Conservation (phyloP, 495 filamentous ascomycete genomes). For the Daldinia loculata region DNA sequence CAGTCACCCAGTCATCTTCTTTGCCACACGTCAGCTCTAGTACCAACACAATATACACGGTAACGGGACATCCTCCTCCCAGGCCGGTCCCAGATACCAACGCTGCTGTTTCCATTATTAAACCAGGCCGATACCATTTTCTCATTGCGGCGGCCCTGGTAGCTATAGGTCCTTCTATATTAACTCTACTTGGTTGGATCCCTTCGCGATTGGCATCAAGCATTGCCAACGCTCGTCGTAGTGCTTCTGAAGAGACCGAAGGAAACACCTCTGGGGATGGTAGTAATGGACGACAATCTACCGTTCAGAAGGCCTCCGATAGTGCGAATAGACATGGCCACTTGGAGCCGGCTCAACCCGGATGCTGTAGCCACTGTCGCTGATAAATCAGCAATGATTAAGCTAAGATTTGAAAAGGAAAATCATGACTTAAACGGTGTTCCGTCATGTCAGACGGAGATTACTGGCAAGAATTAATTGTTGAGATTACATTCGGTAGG, state of each 20-base stretch:
- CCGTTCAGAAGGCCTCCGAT: background rate
- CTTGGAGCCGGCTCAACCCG: background rate
- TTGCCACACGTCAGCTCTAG: constrained; percentile 7
- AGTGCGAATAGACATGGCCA: background rate
- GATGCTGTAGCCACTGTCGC: background rate
- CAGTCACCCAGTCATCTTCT: constrained; percentile 12
- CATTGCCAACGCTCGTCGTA: background rate
- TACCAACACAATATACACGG: constrained; percentile 13
- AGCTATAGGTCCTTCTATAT: background rate
- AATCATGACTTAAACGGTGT: no score
- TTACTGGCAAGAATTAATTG: constrained; percentile 1
- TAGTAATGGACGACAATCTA: background rate
- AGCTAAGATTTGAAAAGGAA: background rate
- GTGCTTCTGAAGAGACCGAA: background rate
- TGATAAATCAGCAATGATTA: background rate
- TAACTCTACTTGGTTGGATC: background rate
- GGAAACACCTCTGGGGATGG: background rate
- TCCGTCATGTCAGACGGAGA: background rate
- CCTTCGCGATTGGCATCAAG: background rate
- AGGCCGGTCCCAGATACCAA: constrained; percentile 22
- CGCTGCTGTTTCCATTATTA: background rate
- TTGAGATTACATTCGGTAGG: constrained; percentile 5
- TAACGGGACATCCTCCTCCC: constrained; percentile 16
- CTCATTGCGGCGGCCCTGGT: constrained; percentile 1
- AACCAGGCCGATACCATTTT: background rate